A percentile compares a stretch with the other conserved stretches of the same genome.
Conservation (phyloP, 306 rosid genomes). For the Citrullus mucosospermus region DNA sequence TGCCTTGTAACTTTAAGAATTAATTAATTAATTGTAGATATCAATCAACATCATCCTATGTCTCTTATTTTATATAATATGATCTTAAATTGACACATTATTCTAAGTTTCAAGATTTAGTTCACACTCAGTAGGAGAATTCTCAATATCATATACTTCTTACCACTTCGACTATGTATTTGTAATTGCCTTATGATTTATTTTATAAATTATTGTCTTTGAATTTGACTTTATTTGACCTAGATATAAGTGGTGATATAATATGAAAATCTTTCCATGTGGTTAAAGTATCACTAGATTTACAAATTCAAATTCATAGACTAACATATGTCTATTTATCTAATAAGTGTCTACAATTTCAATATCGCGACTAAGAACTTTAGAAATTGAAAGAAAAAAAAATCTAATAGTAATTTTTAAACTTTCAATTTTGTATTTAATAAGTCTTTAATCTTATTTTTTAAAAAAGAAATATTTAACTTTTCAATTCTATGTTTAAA, state of each 20-base stretch:
- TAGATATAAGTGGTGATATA: background rate
- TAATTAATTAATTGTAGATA: background rate
- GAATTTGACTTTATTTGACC: background rate
- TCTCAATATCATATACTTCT: background rate
- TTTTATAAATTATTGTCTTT: background rate
- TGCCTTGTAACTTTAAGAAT: background rate
- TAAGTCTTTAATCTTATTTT: too few relatives aligned
- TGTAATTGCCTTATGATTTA: background rate
- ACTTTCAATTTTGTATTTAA: too few relatives aligned
- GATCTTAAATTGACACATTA: background rate
- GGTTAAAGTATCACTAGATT: background rate
- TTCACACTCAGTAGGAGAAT: background rate
- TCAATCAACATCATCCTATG: background rate
- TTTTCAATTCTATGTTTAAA: too few relatives aligned
- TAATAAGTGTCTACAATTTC: too few relatives aligned
- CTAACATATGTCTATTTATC: too few relatives aligned
- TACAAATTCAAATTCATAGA: background rate
- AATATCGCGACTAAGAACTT: too few relatives aligned
- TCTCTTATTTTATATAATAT: background rate
- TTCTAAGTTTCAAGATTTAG: background rate
- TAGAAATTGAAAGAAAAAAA: too few relatives aligned
- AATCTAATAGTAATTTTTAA: too few relatives aligned
- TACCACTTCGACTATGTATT: background rate
- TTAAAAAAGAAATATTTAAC: too few relatives aligned
- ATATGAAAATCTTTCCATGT: background rate